Conservation (phyloP, 768 basidiomycete genomes). For the Pseudohyphozyma bogoriensis region DNA sequence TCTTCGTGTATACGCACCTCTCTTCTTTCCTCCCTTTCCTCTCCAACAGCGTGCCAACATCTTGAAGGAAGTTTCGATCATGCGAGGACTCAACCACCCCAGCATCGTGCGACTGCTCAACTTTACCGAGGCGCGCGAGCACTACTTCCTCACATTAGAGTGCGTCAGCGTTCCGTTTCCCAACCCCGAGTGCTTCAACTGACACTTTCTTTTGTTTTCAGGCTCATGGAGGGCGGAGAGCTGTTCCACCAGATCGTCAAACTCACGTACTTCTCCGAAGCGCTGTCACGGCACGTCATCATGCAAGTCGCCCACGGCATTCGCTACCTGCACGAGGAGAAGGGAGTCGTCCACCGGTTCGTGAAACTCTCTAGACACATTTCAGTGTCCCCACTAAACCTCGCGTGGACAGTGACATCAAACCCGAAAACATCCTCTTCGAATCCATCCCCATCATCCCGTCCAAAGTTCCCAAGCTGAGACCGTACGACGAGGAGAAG, state of each 20-base stretch:
- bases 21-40: conserved; percentile 19
- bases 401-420: conserved; percentile 60
- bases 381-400: not conserved
- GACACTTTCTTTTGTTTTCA: not conserved
- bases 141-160: conserved; percentile 91
- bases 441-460: conserved; percentile 84
- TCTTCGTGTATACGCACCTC: not conserved
- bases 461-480: conserved; percentile 58
- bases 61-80: conserved; percentile 99
- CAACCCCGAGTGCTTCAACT: not conserved
- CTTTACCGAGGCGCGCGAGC: conserved; percentile 83
- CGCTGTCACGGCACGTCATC: conserved; percentile 92
- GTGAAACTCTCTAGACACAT: conserved; percentile 2
- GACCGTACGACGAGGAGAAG: conserved; percentile 95
- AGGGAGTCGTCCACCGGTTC: conserved; percentile 88
- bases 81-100: conserved; percentile 89
- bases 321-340: conserved; percentile 89
- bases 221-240: conserved; percentile 96
- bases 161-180: conserved; percentile 44
- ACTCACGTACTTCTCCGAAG: conserved; percentile 96
- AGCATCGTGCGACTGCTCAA: conserved; percentile 81
- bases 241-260: conserved; percentile 99
- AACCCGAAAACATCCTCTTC: conserved; percentile 94
- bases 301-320: conserved; percentile 74
- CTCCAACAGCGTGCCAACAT: conserved; percentile 79